Evolutionary conservation across 2,329 filamentous ascomycete species (phyloP), one percentile per base, ranked within the genome.

Genomic region (Aspergillus caelatus): DNA sequence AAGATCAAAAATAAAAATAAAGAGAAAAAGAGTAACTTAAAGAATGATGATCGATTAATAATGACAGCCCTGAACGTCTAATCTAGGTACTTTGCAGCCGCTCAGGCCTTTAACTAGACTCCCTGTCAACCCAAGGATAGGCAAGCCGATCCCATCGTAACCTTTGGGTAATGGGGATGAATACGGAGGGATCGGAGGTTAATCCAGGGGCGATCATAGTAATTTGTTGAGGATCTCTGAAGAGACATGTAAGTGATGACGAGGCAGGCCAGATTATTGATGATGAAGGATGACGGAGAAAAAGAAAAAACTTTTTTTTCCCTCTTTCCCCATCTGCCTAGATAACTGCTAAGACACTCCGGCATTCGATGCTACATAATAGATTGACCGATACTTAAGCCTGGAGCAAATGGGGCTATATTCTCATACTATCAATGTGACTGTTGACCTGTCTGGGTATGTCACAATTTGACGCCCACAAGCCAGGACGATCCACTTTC

Each of bases 171-270:
- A 39, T 55, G 21, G n/a, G 21, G 32, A 26, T 21, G 19, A 55
- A 36, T 39, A 55, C 32, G 32, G 34, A 26, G n/a, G 21, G 32
- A 54, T 34, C 52, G 21, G 52, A 55, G 21, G 26, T 55, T 39
- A 26, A 36, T 55, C 32, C 34, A 55, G 30, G 12, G 26, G 12
- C 39, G 39, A 41, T 41, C 39, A n/a, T 41, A 39, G n/a, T 48
- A 26, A 55, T 55, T 26, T 55, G 28, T 32, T 32, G 48, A 55
- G 52, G 32, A 19, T 55, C n/a, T 55, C 12, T 23, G n/a, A 12
- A 26, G 14, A 39, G 52, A 39, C 26, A 67, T 65, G 57, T 67
- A 63, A 65, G 62, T 50, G 46, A 50, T 50, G 46, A 50, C 46
- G 46, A 50, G 46, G 46, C 46, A 52, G 48, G 28, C 28, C 16